Evolutionary conservation across 139 green algal species (phyloP).

Genomic region (Chlorella ohadii): DNA sequence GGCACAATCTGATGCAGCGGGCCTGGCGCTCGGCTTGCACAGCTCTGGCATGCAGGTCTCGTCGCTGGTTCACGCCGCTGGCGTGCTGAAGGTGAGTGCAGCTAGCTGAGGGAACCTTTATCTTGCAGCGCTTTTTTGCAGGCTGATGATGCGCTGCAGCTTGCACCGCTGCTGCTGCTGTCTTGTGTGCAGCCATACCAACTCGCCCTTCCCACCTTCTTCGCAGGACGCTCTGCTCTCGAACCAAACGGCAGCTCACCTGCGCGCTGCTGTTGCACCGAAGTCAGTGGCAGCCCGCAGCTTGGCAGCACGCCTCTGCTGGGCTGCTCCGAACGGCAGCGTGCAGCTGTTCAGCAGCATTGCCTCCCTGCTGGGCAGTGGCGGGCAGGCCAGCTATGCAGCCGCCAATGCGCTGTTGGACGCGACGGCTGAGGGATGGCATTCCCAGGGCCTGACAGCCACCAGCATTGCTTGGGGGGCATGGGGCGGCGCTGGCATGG

Average conservation of each 20-base stretch:
- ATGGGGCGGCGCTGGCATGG: constrained; percentile 77
- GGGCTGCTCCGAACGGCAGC: background rate
- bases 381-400: constrained; percentile 63
- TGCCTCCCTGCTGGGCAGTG: constrained; percentile 49
- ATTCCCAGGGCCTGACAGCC: background rate
- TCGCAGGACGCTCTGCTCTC: constrained; percentile 67
- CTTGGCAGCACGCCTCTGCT: background rate
- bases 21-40: background rate
- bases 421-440: constrained; percentile 18
- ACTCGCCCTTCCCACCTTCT: too few relatives aligned
- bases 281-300: constrained; percentile 55
- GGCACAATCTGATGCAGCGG: constrained; percentile 19
- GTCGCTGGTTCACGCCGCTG: constrained; percentile 70
- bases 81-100: constrained; percentile 61
- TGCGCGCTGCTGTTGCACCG: constrained; percentile 55
- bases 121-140: too few relatives aligned
- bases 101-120: too few relatives aligned
- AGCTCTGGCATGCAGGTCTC: background rate
- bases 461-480: constrained; percentile 52
- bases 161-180: background rate
- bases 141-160: too few relatives aligned
- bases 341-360: constrained; percentile 60
- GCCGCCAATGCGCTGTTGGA: constrained; percentile 61
- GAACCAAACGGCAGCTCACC: constrained; percentile 50
- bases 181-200: background rate